These are phyloP conservation scores for Candida sakaeoensis DNA, from an alignment of 805 yeast species.

Conservation along the genomic window DNA sequence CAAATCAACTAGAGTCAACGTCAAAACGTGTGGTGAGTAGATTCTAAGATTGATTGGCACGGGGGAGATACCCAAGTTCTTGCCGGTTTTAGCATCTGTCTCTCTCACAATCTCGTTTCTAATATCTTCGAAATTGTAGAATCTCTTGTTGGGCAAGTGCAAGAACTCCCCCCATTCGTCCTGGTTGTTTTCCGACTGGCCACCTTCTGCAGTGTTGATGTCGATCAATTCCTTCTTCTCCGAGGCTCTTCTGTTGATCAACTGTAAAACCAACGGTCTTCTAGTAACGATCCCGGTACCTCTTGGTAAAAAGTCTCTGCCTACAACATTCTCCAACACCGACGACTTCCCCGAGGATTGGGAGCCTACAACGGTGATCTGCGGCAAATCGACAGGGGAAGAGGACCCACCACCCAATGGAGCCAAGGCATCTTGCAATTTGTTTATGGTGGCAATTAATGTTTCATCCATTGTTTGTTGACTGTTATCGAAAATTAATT, in stretches of 20 bases:
- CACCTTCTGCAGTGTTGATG: slow-evolving; percentile 45
- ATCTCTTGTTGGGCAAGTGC: slow-evolving; percentile 84
- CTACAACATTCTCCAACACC: slow-evolving; percentile 86
- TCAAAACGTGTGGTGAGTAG: slow-evolving; percentile 89
- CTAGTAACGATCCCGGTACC: slow-evolving; percentile 93
- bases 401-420: slow-evolving; percentile 87
- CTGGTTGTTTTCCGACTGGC: slow-evolving; percentile 62
- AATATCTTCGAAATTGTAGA: slow-evolving; percentile 83
- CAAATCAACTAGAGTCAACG: slow-evolving; percentile 90
- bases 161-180: slow-evolving; percentile 98
- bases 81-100: slow-evolving; percentile 79
- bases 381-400: slow-evolving; percentile 91
- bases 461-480: slow-evolving; percentile 60
- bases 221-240: slow-evolving; percentile 35
- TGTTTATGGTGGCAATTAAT: slow-evolving; percentile 80
- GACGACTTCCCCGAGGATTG: slow-evolving; percentile 89
- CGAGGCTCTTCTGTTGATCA: slow-evolving; percentile 61
- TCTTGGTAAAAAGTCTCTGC: slow-evolving; percentile 86
- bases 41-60: slow-evolving; percentile 91
- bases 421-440: slow-evolving; percentile 93
- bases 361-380: slow-evolving; percentile 92
- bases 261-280: slow-evolving; percentile 79
- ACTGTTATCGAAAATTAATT: slow-evolving; percentile 1
- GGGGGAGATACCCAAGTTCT: slow-evolving; percentile 83
- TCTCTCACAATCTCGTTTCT: slow-evolving; percentile 88